phyloP scores from a whole-genome alignment of 305 asterid genomes.

The Stenogyne calaminthoides region DNA sequence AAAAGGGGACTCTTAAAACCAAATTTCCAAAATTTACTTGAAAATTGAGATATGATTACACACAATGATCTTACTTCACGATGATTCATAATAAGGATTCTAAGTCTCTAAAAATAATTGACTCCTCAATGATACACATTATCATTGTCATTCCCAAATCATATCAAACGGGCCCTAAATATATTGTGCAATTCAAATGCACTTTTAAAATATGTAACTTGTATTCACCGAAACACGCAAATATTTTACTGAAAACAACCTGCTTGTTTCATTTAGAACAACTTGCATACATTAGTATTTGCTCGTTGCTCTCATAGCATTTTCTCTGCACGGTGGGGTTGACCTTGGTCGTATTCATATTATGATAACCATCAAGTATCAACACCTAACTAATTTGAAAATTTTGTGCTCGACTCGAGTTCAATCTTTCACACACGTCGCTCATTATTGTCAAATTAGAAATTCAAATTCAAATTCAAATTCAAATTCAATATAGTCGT shows the following conservation, averaged over 20 bases:
- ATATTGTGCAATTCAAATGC: too few relatives aligned
- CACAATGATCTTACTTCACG: neutral
- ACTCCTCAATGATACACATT: neutral
- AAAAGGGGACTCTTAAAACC: neutral
- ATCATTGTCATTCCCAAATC: too few relatives aligned
- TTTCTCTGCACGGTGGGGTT: too few relatives aligned
- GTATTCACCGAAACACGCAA: too few relatives aligned
- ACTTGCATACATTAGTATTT: too few relatives aligned
- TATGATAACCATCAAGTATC: neutral
- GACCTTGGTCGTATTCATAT: neutral
- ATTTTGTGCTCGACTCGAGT: neutral
- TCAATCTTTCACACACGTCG: neutral
- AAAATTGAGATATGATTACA: neutral
- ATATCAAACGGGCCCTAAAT: too few relatives aligned
- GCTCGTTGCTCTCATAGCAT: too few relatives aligned
- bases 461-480: neutral
- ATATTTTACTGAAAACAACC: too few relatives aligned
- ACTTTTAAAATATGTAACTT: too few relatives aligned
- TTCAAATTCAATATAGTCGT: neutral
- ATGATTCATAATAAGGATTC: neutral
- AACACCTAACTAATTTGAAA: neutral
- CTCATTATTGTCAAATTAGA: neutral
- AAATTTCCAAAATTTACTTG: neutral
- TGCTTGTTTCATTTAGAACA: too few relatives aligned
- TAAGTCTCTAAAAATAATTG: neutral